Evolutionary conservation across 106 monocot genomes (phyloP).

Genomic region (Amphibolis antarctica): DNA sequence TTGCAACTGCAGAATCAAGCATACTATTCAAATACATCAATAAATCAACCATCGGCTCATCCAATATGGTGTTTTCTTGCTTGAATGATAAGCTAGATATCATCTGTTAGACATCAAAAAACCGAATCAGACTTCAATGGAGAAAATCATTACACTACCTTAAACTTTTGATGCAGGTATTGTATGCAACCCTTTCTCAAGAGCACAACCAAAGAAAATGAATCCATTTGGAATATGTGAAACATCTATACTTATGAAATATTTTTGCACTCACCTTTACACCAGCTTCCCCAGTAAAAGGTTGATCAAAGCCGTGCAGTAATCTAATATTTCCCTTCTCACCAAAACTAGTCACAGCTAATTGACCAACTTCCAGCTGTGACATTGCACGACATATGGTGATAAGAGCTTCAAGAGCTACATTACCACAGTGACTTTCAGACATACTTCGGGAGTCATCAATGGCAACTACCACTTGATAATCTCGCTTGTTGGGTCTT

Average conservation of each 20-base stretch:
- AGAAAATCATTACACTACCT: no score
- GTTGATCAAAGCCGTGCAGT: conserved; percentile 77
- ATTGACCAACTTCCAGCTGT: conserved; percentile 84
- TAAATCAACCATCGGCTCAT: conserved; percentile 74
- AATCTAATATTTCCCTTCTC: conserved; percentile 59
- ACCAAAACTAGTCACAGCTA: conserved; percentile 85
- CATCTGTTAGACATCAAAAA: conserved; percentile 36
- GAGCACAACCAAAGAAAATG: no score
- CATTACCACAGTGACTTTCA: conserved; percentile 55
- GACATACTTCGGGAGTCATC: conserved; percentile 97
- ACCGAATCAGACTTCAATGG: not conserved
- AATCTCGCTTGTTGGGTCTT: conserved; percentile 77
- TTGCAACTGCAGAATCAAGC: conserved; percentile 69
- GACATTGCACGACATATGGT: conserved; percentile 90
- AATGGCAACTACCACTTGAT: conserved; percentile 84
- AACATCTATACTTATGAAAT: not conserved
- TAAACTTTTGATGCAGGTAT: no score
- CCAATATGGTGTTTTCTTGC: conserved; percentile 75
- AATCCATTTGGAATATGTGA: not conserved
- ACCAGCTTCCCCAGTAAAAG: conserved; percentile 70
- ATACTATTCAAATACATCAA: conserved; percentile 64
- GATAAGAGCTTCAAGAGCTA: conserved; percentile 71
- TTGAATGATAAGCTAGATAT: conserved; percentile 79
- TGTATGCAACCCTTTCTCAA: no score
- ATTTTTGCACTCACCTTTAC: conserved; percentile 27